Evolutionary conservation across 805 yeast genomes (phyloP), one percentile per base, ranked within the genome.

Genomic region (Kodamaea kaohsiungensis): DNA sequence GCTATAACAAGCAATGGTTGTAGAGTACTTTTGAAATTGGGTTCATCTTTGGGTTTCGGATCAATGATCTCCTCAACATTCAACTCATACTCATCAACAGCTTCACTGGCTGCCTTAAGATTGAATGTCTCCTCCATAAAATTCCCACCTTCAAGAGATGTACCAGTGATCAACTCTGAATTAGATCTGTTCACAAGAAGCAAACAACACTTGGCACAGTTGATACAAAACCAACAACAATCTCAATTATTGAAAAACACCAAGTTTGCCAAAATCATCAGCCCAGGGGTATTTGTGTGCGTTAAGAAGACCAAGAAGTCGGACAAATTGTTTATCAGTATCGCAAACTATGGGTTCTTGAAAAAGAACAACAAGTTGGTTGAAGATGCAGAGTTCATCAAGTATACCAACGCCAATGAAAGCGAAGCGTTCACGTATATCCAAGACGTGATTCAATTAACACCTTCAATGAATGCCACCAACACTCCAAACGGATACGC

Each of bases 211-310:
- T 61, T 72, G 17, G 64, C 76, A 7, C 76, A 71, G 58, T 62
- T 75, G 56, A 69, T 73, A 15, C 63, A 72, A 12, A 69, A 68
- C 56, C 80, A 76, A 56, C 79, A 75, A 55, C 72, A 70, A 54
- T 80, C 84, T 76, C 88, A 66, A 69, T 78, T 91, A 48, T 73
- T 86, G 54, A 81, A 79, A 55, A 81, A 87, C 46, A 78, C 88
- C 25, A 74, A 80, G 42, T 75, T 84, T 9, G 78, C 88, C 22
- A 78, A 82, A 33, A 75, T 92, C 10, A 76, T 90, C 30, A 84
- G 96, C 17, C 97, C 97, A 0, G 96, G 96, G n/a, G 85, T 91
- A 2, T 92, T 85, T 63, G 78, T 92, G 56, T 87, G 89, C 40
- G 88, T 87, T 10, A 75, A 74, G 53, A 80, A 82, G 50, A 73